These are phyloP conservation scores for Colletotrichum sp. DNA, from an alignment of 2,329 filamentous ascomycete species.

Conservation along the genomic window DNA sequence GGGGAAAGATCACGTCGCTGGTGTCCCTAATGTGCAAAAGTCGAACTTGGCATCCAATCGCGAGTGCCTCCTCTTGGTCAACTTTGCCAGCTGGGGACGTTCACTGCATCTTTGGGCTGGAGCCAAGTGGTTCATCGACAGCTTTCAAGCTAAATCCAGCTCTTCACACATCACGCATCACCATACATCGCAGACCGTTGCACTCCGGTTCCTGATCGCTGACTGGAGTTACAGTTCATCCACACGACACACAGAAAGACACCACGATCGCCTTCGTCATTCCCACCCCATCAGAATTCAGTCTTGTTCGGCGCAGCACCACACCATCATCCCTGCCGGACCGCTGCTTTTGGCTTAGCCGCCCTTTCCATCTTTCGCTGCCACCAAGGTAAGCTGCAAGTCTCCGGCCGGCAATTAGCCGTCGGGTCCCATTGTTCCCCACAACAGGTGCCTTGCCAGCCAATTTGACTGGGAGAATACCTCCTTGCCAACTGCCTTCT, in stretches of 20 bases:
- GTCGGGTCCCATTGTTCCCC: background rate
- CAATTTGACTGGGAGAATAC: background rate
- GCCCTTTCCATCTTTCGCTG: background rate
- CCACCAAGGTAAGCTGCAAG: slow-evolving; percentile 16
- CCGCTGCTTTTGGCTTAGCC: slow-evolving; percentile 5
- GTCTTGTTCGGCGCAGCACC: slow-evolving; percentile 5
- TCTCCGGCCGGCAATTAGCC: slow-evolving; percentile 13
- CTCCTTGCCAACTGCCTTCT: background rate
- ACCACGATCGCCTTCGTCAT: slow-evolving; percentile 2
- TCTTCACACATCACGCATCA: background rate
- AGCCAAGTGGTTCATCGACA: slow-evolving; percentile 4
- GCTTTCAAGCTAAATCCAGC: background rate
- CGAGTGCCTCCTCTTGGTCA: background rate
- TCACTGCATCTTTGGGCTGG: background rate
- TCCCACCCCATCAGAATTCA: background rate
- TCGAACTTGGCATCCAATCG: background rate
- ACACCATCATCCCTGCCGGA: slow-evolving; percentile 1
- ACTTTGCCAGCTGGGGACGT: background rate
- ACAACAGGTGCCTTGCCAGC: background rate
- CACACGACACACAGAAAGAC: background rate
- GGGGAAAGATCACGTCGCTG: background rate
- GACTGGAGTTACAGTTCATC: slow-evolving; percentile 10
- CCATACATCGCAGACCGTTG: background rate
- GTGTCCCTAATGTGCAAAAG: background rate
- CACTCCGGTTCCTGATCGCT: background rate